phyloP scores from a whole-genome alignment of 2,329 filamentous ascomycete species.

The Apiospora arundinis region DNA sequence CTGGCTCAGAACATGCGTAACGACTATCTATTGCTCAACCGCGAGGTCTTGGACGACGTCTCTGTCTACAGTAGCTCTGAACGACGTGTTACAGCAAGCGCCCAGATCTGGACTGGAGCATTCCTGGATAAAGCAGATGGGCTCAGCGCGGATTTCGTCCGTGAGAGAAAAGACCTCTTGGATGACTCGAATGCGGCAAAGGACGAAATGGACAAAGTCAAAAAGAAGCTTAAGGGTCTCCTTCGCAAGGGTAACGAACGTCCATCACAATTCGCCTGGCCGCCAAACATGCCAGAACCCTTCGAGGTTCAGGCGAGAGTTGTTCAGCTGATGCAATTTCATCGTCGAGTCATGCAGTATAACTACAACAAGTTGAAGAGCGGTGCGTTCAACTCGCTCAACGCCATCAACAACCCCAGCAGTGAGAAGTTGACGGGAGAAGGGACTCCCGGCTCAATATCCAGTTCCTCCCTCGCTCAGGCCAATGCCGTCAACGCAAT shows the following conservation, averaged over 20 bases:
- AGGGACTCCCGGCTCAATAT: slow-evolving; percentile 48
- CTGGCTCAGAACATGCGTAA: slow-evolving; percentile 95
- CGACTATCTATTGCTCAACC: slow-evolving; percentile 90
- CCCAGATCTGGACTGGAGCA: slow-evolving; percentile 91
- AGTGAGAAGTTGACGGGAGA: slow-evolving; percentile 52
- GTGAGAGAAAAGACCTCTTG: slow-evolving; percentile 89
- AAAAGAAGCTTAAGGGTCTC: slow-evolving; percentile 97
- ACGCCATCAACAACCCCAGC: slow-evolving; percentile 59
- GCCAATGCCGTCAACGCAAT: slow-evolving; percentile 71
- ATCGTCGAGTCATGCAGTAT: slow-evolving; percentile 91
- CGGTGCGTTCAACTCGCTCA: slow-evolving; percentile 68
- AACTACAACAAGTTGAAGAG: slow-evolving; percentile 85
- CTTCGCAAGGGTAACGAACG: slow-evolving; percentile 91
- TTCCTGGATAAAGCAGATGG: slow-evolving; percentile 85
- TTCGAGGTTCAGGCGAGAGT: slow-evolving; percentile 91
- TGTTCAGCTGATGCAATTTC: slow-evolving; percentile 97
- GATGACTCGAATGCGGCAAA: slow-evolving; percentile 99
- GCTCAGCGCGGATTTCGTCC: slow-evolving; percentile 83
- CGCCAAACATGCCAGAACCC: slow-evolving; percentile 90
- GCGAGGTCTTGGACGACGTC: slow-evolving; percentile 89
- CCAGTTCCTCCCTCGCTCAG: slow-evolving; percentile 60
- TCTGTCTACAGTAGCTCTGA: slow-evolving; percentile 96
- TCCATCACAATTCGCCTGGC: slow-evolving; percentile 98
- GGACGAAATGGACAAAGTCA: slow-evolving; percentile 99
- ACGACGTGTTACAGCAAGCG: slow-evolving; percentile 90